These are phyloP conservation scores for Arabidopsis hybrid DNA, from an alignment of 441 rosid genomes.

Conservation along the genomic window DNA sequence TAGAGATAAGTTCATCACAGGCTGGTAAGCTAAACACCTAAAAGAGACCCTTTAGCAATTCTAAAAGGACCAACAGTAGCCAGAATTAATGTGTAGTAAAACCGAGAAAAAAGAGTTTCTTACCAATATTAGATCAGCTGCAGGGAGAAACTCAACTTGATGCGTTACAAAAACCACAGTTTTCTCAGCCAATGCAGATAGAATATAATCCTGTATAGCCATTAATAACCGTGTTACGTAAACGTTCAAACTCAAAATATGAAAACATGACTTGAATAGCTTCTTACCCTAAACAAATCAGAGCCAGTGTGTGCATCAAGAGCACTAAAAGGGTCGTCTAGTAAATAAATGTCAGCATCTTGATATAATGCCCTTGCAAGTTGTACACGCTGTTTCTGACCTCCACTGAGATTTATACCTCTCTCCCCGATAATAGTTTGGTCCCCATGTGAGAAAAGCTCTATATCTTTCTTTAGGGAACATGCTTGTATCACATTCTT, in stretches of 20 bases:
- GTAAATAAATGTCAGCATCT: slow-evolving; percentile 97
- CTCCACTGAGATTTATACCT: slow-evolving; percentile 98
- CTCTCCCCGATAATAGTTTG: slow-evolving; percentile 99
- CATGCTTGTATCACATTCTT: slow-evolving; percentile 95
- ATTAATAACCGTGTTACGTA: slow-evolving; percentile 28
- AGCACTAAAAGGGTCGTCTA: slow-evolving; percentile 99
- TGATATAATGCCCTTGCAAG: slow-evolving; percentile 99
- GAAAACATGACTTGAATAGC: slow-evolving; percentile 6
- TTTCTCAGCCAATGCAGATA: slow-evolving; percentile 83
- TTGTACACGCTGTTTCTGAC: slow-evolving; percentile 98
- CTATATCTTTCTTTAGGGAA: slow-evolving; percentile 93
- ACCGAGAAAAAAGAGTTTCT: slow-evolving; percentile 29
- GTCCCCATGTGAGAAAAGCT: slow-evolving; percentile 97
- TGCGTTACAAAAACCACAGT: slow-evolving; percentile 97
- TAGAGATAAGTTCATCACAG: slow-evolving; percentile 45
- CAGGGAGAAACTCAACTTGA: slow-evolving; percentile 98
- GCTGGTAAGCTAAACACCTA: slow-evolving; percentile 48
- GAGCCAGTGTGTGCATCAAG: slow-evolving; percentile 99
- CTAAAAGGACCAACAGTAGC: slow-evolving; percentile 39
- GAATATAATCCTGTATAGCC: slow-evolving; percentile 86
- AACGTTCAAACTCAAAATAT: slow-evolving; percentile 21
- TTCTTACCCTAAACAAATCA: slow-evolving; percentile 87
- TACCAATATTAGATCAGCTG: slow-evolving; percentile 97
- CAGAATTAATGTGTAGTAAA: slow-evolving; percentile 9
- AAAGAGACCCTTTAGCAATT: slow-evolving; percentile 44